Evolutionary conservation across 371 early-diverging fungal genomes (phyloP).

Genomic region (Lichtheimia hyalospora): DNA sequence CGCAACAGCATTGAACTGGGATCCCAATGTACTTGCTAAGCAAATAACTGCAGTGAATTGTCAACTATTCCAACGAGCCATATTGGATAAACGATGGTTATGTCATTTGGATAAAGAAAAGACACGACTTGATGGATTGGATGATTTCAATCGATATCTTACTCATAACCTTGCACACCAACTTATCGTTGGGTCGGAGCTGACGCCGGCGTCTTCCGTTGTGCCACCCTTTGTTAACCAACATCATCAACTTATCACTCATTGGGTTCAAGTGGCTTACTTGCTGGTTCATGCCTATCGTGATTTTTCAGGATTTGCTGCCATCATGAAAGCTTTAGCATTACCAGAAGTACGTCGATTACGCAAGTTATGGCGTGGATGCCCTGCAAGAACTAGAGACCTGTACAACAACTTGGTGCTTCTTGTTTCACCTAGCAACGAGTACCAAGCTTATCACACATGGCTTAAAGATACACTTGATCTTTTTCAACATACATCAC

Average conservation of each 20-base stretch:
- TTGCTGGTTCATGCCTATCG: slow-evolving; percentile 64
- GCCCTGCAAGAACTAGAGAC: slow-evolving; percentile 54
- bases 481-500: slow-evolving; percentile 14
- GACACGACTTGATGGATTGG: slow-evolving; percentile 31
- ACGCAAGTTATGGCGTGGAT: slow-evolving; percentile 45
- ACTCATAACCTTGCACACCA: slow-evolving; percentile 57
- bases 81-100: slow-evolving; percentile 24
- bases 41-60: slow-evolving; percentile 62
- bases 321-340: slow-evolving; percentile 57
- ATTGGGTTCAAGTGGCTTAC: slow-evolving; percentile 54
- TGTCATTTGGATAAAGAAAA: slow-evolving; percentile 40
- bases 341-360: slow-evolving; percentile 64
- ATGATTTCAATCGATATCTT: slow-evolving; percentile 69
- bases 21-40: slow-evolving; percentile 52
- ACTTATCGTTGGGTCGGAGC: slow-evolving; percentile 41
- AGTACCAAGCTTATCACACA: slow-evolving; percentile 45
- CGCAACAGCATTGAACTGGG: slow-evolving; percentile 43
- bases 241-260: slow-evolving; percentile 44
- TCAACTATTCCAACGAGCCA: slow-evolving; percentile 49
- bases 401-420: slow-evolving; percentile 41
- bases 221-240: slow-evolving; percentile 17
- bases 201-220: slow-evolving; percentile 8
- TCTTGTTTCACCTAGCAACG: slow-evolving; percentile 40
- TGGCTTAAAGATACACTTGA: slow-evolving; percentile 46
- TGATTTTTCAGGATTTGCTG: slow-evolving; percentile 66